These are phyloP conservation scores for Saccharomycopsis malanga DNA, from an alignment of 805 yeast genomes.

Conservation along the genomic window DNA sequence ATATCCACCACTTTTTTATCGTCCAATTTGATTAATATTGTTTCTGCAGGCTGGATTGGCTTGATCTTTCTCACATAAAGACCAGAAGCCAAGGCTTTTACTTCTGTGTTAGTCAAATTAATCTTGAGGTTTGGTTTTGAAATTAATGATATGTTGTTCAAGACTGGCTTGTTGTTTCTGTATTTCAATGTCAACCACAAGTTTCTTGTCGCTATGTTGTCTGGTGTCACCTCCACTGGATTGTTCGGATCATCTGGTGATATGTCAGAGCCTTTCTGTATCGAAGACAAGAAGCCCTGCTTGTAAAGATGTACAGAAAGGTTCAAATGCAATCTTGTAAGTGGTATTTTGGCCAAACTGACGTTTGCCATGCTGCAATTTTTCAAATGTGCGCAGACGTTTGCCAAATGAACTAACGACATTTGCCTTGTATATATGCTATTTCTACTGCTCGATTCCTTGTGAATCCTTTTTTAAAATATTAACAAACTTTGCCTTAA, in stretches of 20 bases:
- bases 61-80: slow-evolving; percentile 62
- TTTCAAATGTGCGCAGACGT: slow-evolving; percentile 82
- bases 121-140: slow-evolving; percentile 83
- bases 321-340: slow-evolving; percentile 73
- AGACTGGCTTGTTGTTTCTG: slow-evolving; percentile 69
- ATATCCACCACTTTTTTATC: slow-evolving; percentile 54
- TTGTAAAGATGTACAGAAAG: slow-evolving; percentile 79
- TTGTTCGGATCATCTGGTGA: slow-evolving; percentile 67
- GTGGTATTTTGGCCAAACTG: slow-evolving; percentile 74
- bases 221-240: slow-evolving; percentile 75
- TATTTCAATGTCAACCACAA: slow-evolving; percentile 92
- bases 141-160: slow-evolving; percentile 62
- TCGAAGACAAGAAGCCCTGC: slow-evolving; percentile 80
- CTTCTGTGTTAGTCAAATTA: slow-evolving; percentile 51
- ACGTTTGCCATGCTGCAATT: slow-evolving; percentile 74
- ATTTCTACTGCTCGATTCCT: too few species aligned
- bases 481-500: too few species aligned
- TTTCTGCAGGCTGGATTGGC: slow-evolving; percentile 86
- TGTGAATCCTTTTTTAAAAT: too few species aligned
- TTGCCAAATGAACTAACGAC: slow-evolving; percentile 82
- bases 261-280: slow-evolving; percentile 73
- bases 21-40: slow-evolving; percentile 57
- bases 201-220: slow-evolving; percentile 76
- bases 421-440: too few species aligned
- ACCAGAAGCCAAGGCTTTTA: slow-evolving; percentile 71